phyloP scores from a whole-genome alignment of 345 rosid species.

The Eutrema japonicum region DNA sequence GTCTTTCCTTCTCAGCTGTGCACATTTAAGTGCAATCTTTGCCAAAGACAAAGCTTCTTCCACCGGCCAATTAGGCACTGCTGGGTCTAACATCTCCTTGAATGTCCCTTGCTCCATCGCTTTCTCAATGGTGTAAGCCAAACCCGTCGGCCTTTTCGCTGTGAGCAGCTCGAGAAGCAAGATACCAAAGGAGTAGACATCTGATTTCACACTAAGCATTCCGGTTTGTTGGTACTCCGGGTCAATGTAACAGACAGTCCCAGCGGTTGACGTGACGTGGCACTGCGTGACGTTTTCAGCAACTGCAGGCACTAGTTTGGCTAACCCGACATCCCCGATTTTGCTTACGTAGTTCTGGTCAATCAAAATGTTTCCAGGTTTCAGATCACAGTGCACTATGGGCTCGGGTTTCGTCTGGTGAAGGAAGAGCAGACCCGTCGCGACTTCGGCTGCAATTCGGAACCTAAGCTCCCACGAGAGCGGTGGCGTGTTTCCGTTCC shows the following conservation, averaged over 20 bases:
- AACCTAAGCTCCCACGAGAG: conserved; percentile 90
- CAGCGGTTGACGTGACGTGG: conserved; percentile 77
- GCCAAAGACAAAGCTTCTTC: conserved; percentile 68
- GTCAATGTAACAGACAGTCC: conserved; percentile 92
- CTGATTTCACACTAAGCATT: conserved; percentile 89
- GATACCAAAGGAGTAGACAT: conserved; percentile 83
- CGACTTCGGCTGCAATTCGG: conserved; percentile 83
- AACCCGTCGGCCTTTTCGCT: conserved; percentile 74
- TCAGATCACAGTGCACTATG: conserved; percentile 93
- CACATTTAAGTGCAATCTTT: conserved; percentile 67
- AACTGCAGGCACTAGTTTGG: conserved; percentile 78
- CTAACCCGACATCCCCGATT: conserved; percentile 87
- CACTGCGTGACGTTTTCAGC: conserved; percentile 81
- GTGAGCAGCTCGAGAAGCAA: conserved; percentile 83
- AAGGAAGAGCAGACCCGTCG: conserved; percentile 83
- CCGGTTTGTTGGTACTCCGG: conserved; percentile 98
- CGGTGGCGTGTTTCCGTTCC: conserved; percentile 55
- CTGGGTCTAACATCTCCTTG: conserved; percentile 64
- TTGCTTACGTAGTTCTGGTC: conserved; percentile 85
- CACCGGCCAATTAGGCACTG: conserved; percentile 75
- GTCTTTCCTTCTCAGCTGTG: conserved; percentile 84
- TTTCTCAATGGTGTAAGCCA: conserved; percentile 57
- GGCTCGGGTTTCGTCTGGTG: conserved; percentile 98
- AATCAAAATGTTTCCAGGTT: conserved; percentile 86
- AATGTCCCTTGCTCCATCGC: conserved; percentile 66